A percentile compares a stretch with the other conserved stretches of the same genome.
Evolutionary conservation across 192 early-diverging fungal species (phyloP).

Genomic region (Umbelopsis vinacea): DNA sequence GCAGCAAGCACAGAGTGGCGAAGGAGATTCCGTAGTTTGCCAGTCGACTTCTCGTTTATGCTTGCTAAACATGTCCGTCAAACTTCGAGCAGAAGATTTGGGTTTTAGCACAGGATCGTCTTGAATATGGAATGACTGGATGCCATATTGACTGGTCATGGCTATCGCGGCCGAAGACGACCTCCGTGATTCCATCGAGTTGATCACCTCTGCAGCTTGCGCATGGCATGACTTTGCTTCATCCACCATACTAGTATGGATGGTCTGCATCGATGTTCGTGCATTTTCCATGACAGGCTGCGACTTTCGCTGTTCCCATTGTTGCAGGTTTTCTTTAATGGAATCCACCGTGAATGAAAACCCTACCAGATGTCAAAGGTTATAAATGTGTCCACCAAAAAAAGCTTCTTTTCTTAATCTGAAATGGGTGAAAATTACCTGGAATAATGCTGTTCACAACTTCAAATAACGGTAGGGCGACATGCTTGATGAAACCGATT

Average conservation of each 20-base stretch:
- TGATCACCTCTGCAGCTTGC: not conserved
- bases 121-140: slow-evolving; percentile 10
- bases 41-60: slow-evolving; percentile 15
- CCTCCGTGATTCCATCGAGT: not conserved
- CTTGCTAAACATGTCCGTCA: slow-evolving; percentile 19
- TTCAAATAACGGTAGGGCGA: slow-evolving; percentile 57
- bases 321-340: slow-evolving; percentile 27
- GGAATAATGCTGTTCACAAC: slow-evolving; percentile 48
- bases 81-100: slow-evolving; percentile 8
- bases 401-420: no score
- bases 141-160: slow-evolving; percentile 12
- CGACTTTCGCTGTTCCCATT: slow-evolving; percentile 25
- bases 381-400: no score
- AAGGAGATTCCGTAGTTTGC: slow-evolving; percentile 13
- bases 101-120: slow-evolving; percentile 1
- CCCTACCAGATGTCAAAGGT: not conserved
- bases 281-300: not conserved
- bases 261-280: not conserved
- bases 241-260: not conserved
- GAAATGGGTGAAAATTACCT: no score
- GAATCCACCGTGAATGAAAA: slow-evolving; percentile 29
- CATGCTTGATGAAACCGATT: slow-evolving; percentile 54
- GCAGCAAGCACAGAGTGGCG: slow-evolving; percentile 6
- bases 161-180: not conserved
- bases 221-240: slow-evolving; percentile 1